These are phyloP conservation scores for Aspergillus mulundensis DNA, from an alignment of 495 filamentous ascomycete species.

Conservation along the genomic window DNA sequence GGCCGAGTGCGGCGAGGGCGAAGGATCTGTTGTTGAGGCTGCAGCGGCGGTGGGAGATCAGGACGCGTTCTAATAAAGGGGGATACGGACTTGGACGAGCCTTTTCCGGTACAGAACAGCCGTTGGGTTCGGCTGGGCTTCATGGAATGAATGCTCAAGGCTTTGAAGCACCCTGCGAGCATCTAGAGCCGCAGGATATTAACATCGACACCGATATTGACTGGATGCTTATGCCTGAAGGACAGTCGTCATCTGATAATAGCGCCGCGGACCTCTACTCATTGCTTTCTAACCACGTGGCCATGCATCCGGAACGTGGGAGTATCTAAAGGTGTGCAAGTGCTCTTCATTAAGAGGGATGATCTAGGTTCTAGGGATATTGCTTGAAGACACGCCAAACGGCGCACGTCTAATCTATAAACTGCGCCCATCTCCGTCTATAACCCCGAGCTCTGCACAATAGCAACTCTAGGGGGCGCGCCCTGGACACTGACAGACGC, in stretches of 20 bases:
- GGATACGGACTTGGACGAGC: background rate
- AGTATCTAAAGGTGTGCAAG: background rate
- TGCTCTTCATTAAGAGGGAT: background rate
- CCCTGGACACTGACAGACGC: slow-evolving; percentile 32
- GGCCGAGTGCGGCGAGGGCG: background rate
- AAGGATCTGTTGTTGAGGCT: background rate
- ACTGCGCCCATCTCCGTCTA: background rate
- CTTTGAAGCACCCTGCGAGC: background rate
- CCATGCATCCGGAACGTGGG: background rate
- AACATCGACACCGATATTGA: background rate
- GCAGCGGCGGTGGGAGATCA: background rate
- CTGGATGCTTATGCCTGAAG: background rate
- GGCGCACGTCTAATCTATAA: background rate
- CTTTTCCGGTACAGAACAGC: background rate
- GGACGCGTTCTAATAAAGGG: background rate
- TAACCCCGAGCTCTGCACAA: background rate
- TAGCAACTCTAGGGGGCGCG: background rate
- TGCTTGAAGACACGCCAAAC: background rate
- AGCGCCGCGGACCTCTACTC: background rate
- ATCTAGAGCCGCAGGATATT: background rate
- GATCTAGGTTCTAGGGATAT: background rate
- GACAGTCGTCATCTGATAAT: background rate
- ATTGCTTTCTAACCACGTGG: background rate
- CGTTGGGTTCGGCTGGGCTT: background rate
- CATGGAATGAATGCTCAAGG: background rate